Base-by-base conservation (phyloP, 106 monocot genomes). In the Apostasia ramifera region DNA sequence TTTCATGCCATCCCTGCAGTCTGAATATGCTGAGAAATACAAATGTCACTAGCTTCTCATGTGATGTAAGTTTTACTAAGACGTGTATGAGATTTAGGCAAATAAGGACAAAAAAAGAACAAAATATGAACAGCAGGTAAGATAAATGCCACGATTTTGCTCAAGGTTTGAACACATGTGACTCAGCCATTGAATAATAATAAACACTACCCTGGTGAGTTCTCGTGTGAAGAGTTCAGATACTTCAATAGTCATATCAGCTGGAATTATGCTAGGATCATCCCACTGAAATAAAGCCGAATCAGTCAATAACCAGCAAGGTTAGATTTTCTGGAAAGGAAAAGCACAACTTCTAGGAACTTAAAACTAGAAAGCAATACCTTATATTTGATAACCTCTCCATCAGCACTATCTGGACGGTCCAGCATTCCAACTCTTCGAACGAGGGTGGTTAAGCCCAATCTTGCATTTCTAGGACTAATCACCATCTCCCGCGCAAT, bases 401-500 rank as follows among this genome's bases (percentile, higher is more conserved):
- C 85, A 57, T 92, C 85, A 65, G 77, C 57, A 72, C 50, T 88
- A 72, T 86, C 83, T 46, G 88, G 88, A 0, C 68, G 78, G 13
- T 83, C 88, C 71, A 81, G 68, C 74, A 78, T 70, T 55, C 92
- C 85, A 66, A 88, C 72, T 77, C 81, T 81, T 70, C 71, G 88
- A 13, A 92, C 79, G 58, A 92, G 73, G 5, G 62, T 77, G 9
- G 92, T 68, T 50, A 92, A 73, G 15, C 81, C 88, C 57, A 92
- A 73, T 59, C 85, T 88, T 70, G 83, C 69, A 78, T 92, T 92
- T 73, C 80, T 68, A 15, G 92, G 92, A 72, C 92, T 92, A 67
- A 92, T 92, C 38, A 92, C 92, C 92, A 92, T 92, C 74, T 92
- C 92, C 70, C 92, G 78, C 59, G 80, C 92, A 70, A 92, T 92